Conservation (phyloP, 2,329 filamentous ascomycete species). For the Sphaerostilbella broomeana region DNA sequence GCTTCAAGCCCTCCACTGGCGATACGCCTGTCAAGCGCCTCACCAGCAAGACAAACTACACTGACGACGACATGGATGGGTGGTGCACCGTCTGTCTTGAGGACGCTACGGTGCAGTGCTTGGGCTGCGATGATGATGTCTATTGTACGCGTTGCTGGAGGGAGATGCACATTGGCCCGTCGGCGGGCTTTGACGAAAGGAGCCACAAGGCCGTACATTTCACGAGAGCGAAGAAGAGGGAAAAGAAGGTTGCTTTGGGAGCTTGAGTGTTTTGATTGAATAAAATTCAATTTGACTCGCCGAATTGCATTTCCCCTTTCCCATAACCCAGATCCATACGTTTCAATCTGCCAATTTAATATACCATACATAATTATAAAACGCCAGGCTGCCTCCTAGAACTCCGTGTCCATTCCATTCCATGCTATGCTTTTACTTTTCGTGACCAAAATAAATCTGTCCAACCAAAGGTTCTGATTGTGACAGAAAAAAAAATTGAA, state of each 20-base stretch:
- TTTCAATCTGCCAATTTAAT: no score
- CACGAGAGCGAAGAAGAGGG: slow-evolving; percentile 29
- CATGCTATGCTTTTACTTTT: slow-evolving; percentile 5
- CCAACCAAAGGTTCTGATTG: neutral
- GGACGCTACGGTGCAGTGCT: slow-evolving; percentile 65
- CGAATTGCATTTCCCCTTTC: neutral
- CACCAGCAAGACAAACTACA: slow-evolving; percentile 38
- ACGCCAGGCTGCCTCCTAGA: slow-evolving; percentile 1
- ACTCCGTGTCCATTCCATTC: neutral
- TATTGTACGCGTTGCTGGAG: slow-evolving; percentile 77
- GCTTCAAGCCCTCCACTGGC: slow-evolving; percentile 34
- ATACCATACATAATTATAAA: neutral
- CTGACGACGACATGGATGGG: slow-evolving; percentile 64
- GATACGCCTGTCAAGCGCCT: slow-evolving; percentile 35
- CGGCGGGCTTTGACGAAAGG: slow-evolving; percentile 63
- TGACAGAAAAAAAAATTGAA: neutral
- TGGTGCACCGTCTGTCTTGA: slow-evolving; percentile 83
- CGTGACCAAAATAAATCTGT: slow-evolving; percentile 6
- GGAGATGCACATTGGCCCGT: slow-evolving; percentile 68
- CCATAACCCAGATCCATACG: neutral
- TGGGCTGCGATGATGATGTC: slow-evolving; percentile 63
- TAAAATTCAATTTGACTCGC: neutral
- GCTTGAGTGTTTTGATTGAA: slow-evolving; percentile 20
- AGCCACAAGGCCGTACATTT: slow-evolving; percentile 62
- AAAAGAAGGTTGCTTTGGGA: slow-evolving; percentile 32